Evolutionary conservation across 768 basidiomycete genomes (phyloP), one percentile per base, ranked within the genome.

Genomic region (Russula foetens): DNA sequence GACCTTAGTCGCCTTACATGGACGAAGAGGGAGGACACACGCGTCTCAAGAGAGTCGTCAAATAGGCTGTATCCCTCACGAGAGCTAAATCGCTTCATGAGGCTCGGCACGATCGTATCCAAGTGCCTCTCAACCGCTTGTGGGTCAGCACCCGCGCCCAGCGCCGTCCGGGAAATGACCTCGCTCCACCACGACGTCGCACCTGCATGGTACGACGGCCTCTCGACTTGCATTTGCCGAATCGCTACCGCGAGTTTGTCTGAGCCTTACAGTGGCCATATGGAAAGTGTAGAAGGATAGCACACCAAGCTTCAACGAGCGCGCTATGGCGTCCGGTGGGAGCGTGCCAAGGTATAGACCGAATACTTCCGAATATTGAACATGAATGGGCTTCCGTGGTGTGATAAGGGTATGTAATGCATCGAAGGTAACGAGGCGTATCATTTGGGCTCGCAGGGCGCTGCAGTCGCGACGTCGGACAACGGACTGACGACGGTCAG

Each of bases 391-490:
- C 35, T 72, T 72, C 7, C 87, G 81, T 21, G 88, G 89, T 2
- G 78, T 78, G 17, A 92, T 75, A 6, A 90, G 75, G n/a, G 90
- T 92, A 67, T 86, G 82, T 26, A 91, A 73, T 1, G 83, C 83
- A 67, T 92, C 90, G 65, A 92, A 91, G n/a, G 86, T 83, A 48
- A 90, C 84, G 7, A 90, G 74, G 9, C 78, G 81, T 69, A 88
- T 81, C 53, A 74, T 73, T 31, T 21, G 17, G 17, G n/a, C 31
- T 19, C 9, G 46, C 44, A 31, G 43, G 31, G 31, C 9, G 31
- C 31, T 33, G 9, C 31, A n/a, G n/a, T n/a, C n/a, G n/a, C n/a
- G n/a, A n/a, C n/a, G n/a, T n/a, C n/a, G n/a, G n/a, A n/a, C n/a
- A n/a, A n/a, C n/a, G n/a, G n/a, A n/a, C n/a, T n/a, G n/a, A n/a